Evolutionary conservation across 129 eudicot species (phyloP), one percentile per base, ranked within the genome.

Genomic region (Arctium lappa): DNA sequence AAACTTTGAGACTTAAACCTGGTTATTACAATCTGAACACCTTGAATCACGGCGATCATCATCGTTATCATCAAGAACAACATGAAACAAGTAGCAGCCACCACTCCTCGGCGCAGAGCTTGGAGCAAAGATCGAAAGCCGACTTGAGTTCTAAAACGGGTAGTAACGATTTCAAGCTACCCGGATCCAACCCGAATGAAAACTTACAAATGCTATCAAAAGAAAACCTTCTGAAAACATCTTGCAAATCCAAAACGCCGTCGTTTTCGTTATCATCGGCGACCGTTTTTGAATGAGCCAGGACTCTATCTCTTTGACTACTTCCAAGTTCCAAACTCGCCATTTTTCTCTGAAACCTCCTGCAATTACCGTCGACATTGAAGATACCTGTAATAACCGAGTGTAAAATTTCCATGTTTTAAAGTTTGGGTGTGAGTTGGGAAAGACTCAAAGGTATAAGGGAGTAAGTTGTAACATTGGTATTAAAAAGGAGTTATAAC

Each of bases 291-390:
- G 97, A 34, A 91, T 16, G 15, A 94, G 88, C 46, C 94, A 79
- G 0, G 82, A 27, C 2, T 78, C 42, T 1, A 94, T 87, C 84
- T 91, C 97, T 0, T 80, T 62, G 0, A 18, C 32, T 1, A 90
- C 88, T 84, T 0, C 93, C 94, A 16, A 94, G 93, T 72, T 91
- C 98, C 34, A 90, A 80, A 48, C 92, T 79, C 37, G 98, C 93
- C 60, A 90, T 79, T 66, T 94, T 94, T 13, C 98, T 22, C 44
- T 94, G 98, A 73, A 91, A 87, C 70, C 74, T 78, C 98, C 98
- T 91, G 2, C 71, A 68, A 10, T 91, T 82, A 0, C 98, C 98
- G 46, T 94, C 98, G 13, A 88, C 97, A 36, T 88, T 90, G 80
- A 94, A 94, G 0, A 94, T 94, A 0, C 98, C 98, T 2, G 27